A percentile compares a stretch with the other conserved stretches of the same genome.
phyloP scores from a whole-genome alignment of 1,284 basidiomycete genomes.

The Ganoderma resinaceum region DNA sequence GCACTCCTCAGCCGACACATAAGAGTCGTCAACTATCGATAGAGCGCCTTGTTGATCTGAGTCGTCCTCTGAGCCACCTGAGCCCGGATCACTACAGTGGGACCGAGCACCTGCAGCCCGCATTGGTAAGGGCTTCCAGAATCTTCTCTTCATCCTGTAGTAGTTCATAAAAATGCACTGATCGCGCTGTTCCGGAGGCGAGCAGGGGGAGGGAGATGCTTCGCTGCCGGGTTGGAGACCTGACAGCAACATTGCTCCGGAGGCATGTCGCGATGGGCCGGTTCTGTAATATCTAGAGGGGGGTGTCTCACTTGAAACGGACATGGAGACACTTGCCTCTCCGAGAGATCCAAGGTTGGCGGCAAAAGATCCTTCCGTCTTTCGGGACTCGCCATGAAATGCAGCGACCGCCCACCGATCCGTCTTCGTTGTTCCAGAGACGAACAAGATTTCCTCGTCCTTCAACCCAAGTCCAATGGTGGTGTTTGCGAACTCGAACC shows the following conservation, averaged over 20 bases:
- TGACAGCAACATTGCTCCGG: too few species aligned
- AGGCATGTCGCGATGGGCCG: conserved; percentile 6
- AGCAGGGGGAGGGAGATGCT: neutral
- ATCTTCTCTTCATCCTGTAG: neutral
- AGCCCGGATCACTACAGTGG: neutral
- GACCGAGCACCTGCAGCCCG: neutral
- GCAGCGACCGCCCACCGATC: conserved; percentile 17
- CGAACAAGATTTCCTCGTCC: conserved; percentile 31
- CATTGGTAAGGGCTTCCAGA: neutral
- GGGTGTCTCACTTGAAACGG: conserved; percentile 8
- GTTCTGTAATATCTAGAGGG: conserved; percentile 6
- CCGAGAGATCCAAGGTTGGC: conserved; percentile 18
- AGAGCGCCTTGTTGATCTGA: neutral
- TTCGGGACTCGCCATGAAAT: conserved; percentile 13
- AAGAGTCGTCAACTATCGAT: neutral
- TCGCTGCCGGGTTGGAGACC: neutral
- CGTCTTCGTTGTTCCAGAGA: conserved; percentile 35
- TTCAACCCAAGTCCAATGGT: conserved; percentile 18
- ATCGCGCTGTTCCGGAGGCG: neutral
- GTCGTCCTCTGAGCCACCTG: neutral
- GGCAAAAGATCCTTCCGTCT: conserved; percentile 13
- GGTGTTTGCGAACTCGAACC: conserved; percentile 27
- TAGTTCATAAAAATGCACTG: neutral
- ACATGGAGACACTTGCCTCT: conserved; percentile 10
- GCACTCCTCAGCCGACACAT: neutral